Conservation (phyloP, 73 alveolate species). For the Paramecium sonneborni region DNA sequence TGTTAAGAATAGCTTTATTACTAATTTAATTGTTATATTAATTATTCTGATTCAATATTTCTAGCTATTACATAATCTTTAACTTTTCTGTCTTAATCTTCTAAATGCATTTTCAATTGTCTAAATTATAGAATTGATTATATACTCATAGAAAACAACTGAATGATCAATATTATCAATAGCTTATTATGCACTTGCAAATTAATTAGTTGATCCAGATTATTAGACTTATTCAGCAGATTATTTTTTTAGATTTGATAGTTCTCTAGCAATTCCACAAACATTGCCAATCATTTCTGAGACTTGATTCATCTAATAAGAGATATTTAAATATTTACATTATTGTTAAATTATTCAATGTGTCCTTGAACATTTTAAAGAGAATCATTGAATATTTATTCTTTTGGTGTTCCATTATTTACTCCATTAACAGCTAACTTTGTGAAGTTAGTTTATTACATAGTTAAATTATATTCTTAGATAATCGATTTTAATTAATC, state of each 20-base stretch:
- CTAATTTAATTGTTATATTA: neutral
- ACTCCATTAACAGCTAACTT: neutral
- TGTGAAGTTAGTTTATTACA: neutral
- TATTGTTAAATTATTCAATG: neutral
- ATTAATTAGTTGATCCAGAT: neutral
- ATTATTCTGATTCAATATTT: neutral
- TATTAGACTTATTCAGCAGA: neutral
- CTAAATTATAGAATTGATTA: neutral
- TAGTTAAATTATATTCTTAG: neutral
- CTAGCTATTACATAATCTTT: slow-evolving; percentile 30
- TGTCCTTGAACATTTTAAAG: neutral
- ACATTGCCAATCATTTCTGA: neutral
- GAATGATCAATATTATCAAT: slow-evolving; percentile 50
- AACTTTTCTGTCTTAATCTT: neutral
- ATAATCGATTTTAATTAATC: neutral
- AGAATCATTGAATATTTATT: neutral
- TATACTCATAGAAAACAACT: slow-evolving; percentile 25
- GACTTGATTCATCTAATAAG: neutral
- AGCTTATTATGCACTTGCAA: neutral
- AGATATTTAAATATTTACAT: neutral
- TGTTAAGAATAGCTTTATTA: neutral
- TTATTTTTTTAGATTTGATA: neutral
- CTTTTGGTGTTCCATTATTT: slow-evolving; percentile 13
- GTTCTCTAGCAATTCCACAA: neutral
- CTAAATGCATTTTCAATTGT: neutral